These are phyloP conservation scores for Aeschynomene evenia DNA, from an alignment of 306 rosid genomes.

Conservation along the genomic window DNA sequence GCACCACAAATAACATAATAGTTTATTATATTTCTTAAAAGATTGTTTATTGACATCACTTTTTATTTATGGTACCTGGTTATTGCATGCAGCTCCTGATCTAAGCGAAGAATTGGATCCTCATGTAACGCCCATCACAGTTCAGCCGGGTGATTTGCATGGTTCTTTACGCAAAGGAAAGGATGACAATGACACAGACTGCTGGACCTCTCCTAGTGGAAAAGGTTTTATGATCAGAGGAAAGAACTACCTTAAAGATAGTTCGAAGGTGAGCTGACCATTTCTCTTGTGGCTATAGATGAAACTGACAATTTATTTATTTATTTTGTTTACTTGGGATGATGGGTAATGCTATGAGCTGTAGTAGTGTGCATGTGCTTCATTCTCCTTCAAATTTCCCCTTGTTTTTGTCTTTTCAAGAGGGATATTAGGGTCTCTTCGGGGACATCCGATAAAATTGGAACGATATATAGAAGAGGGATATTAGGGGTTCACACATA, in stretches of 20 bases:
- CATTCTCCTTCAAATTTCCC: slow-evolving; percentile 11
- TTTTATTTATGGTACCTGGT: slow-evolving; percentile 14
- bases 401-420: background rate
- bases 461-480: too few species aligned
- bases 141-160: slow-evolving; percentile 54
- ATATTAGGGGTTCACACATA: background rate
- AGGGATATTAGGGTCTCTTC: background rate
- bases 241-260: slow-evolving; percentile 86
- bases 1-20: background rate
- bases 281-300: slow-evolving; percentile 12
- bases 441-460: too few species aligned
- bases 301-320: slow-evolving; percentile 2
- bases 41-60: background rate
- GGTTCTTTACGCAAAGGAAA: slow-evolving; percentile 64
- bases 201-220: slow-evolving; percentile 87
- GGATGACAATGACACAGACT: slow-evolving; percentile 68
- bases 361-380: slow-evolving; percentile 7
- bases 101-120: slow-evolving; percentile 63
- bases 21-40: background rate
- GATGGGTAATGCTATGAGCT: background rate
- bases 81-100: slow-evolving; percentile 58
- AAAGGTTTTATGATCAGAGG: slow-evolving; percentile 89
- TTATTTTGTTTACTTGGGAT: background rate
- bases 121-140: slow-evolving; percentile 42
- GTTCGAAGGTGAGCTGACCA: slow-evolving; percentile 59